phyloP scores from a whole-genome alignment of 1,284 basidiomycete species.

The Boletus sp. region DNA sequence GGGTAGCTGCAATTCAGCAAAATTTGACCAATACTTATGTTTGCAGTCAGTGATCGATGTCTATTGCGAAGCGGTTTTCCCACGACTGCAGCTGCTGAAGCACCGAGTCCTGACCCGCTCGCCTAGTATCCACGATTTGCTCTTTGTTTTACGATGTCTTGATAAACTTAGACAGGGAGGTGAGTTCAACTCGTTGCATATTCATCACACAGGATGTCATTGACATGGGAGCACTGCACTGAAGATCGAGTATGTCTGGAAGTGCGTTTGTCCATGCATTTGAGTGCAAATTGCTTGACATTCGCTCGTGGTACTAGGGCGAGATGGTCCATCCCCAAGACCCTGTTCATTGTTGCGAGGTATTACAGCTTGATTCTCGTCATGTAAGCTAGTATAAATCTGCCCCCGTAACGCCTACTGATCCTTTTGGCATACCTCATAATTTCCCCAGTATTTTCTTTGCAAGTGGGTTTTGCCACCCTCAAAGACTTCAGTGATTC shows the following conservation, averaged over 20 bases:
- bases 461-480: not conserved
- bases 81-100: not conserved
- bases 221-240: not conserved
- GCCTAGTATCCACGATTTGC: too few relatives aligned
- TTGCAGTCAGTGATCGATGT: not conserved
- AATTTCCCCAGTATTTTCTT: not conserved
- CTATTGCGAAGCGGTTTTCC: too few relatives aligned
- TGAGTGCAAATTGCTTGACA: not conserved
- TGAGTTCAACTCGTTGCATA: not conserved
- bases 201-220: not conserved
- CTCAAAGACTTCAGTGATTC: not conserved
- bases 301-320: not conserved
- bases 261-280: not conserved
- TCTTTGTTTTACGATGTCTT: not conserved
- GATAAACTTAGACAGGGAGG: not conserved
- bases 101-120: too few relatives aligned
- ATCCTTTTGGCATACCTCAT: not conserved
- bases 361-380: not conserved
- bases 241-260: not conserved
- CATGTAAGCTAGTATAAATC: not conserved
- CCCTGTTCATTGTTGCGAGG: not conserved
- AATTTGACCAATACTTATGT: not conserved
- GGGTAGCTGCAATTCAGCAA: not conserved
- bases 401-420: not conserved
- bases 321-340: not conserved